Percentiles rank a stretch among this genome's conserved stretches.
phyloP scores from a whole-genome alignment of 2,329 filamentous ascomycete species.

The Xylariaceae sp. region DNA sequence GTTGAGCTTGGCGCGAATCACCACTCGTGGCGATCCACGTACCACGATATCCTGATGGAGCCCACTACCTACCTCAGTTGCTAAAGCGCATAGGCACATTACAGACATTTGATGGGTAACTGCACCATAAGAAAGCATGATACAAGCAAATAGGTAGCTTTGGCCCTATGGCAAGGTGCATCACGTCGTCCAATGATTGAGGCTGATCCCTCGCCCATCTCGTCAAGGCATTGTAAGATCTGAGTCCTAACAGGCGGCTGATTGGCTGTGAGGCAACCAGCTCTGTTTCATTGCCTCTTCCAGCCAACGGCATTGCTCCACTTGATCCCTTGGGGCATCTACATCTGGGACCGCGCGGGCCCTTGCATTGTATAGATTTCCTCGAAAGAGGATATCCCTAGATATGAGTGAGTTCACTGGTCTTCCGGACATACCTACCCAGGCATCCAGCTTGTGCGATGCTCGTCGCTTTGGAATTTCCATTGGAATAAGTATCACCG shows the following conservation, averaged over 20 bases:
- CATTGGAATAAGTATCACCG: too few relatives aligned
- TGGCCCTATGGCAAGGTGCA: not conserved
- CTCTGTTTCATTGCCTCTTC: slow-evolving; percentile 38
- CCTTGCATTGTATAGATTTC: slow-evolving; percentile 8
- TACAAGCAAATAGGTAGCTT: too few relatives aligned
- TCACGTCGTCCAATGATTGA: slow-evolving; percentile 18
- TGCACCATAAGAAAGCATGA: not conserved
- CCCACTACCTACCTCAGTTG: too few relatives aligned
- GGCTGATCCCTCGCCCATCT: not conserved
- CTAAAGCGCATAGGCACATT: slow-evolving; percentile 12
- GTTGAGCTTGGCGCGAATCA: slow-evolving; percentile 33
- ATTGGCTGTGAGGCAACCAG: slow-evolving; percentile 38
- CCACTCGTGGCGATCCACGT: slow-evolving; percentile 32
- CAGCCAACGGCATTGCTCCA: slow-evolving; percentile 25
- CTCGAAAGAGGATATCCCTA: not conserved
- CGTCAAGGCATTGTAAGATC: slow-evolving; percentile 33
- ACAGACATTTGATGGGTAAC: not conserved
- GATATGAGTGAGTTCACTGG: too few relatives aligned
- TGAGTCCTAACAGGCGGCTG: slow-evolving; percentile 23
- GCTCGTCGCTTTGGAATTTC: too few relatives aligned
- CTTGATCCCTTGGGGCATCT: not conserved
- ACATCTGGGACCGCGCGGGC: slow-evolving; percentile 18
- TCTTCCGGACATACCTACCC: too few relatives aligned
- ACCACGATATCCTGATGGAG: slow-evolving; percentile 27
- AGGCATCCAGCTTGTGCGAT: too few relatives aligned